Base-by-base conservation (phyloP, 2,329 filamentous ascomycete species). In the Colletotrichum spinosum region DNA sequence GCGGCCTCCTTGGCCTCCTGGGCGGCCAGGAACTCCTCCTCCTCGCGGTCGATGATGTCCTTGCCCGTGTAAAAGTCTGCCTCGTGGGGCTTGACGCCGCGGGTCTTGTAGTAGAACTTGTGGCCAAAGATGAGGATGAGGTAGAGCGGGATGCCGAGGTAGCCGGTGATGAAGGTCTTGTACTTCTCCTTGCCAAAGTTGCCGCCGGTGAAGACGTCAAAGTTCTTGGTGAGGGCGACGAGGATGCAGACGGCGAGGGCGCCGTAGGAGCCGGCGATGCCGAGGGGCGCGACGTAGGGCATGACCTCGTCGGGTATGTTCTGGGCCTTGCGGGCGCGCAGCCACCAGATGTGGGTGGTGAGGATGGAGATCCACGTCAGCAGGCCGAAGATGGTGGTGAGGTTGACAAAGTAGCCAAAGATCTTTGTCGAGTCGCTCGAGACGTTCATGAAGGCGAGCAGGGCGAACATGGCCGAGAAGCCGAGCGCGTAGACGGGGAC, bases 191-290 rank as follows among this genome's bases (percentile, higher is more conserved):
- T 81, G 57, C 83, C 83, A 52, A 69, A 72, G 70, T 78, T 83
- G 81, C 70, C 80, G 72, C 70, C 75, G 67, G 87, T 82, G 77
- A 96, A 96, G 65, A 91, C 89, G 60, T 86, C 83, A 78, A 88
- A 96, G 83, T 93, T 94, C 85, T 96, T 97, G 73, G 92, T 95
- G 55, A 97, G 74, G 2, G 90, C 86, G 67, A 96, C 91, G 39
- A 96, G 74, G 72, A 85, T 83, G 78, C 91, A 93, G 79, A 93
- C 89, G 72, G 83, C 80, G 2, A 96, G 83, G 0, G 90, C 90
- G 65, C 81, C 80, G 73, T 88, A 88, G 0, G 90, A 93, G 10
- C 92, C 93, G 67, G 76, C 85, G 42, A 88, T 78, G n/a, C 92
- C 92, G 13, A 94, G 83, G 0, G 92, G 92, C 0, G 92, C 90